Evolutionary conservation across 345 rosid genomes (phyloP).

Genomic region (Citrus sp.): DNA sequence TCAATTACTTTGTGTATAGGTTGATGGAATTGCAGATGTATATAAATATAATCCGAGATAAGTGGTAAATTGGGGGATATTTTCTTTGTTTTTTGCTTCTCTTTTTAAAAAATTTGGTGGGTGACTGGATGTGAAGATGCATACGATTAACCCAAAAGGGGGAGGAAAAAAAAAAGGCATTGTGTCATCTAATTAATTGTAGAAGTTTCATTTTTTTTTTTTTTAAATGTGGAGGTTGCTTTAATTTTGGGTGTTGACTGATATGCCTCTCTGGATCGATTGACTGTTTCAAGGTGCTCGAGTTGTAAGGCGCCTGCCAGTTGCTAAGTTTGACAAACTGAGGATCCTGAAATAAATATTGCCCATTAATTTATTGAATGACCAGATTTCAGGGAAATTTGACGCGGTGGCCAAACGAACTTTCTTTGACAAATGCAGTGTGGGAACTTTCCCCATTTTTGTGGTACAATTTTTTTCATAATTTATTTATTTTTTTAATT

Average conservation of each 20-base stretch:
- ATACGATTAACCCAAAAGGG: not conserved
- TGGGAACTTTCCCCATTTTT: no score
- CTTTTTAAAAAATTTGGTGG: not conserved
- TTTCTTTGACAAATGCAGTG: not conserved
- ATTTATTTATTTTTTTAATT: no score
- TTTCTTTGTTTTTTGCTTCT: not conserved
- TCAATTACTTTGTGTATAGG: not conserved
- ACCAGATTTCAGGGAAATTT: not conserved
- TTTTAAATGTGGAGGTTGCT: no score
- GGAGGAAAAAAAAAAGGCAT: not conserved
- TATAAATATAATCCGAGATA: conserved; percentile 24
- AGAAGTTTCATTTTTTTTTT: not conserved
- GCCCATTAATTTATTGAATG: not conserved
- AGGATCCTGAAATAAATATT: not conserved
- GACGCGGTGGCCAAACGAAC: not conserved
- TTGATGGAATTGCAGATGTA: conserved; percentile 23
- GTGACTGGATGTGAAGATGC: conserved; percentile 10
- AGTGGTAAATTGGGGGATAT: conserved; percentile 2
- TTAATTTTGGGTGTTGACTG: not conserved
- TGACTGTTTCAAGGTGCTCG: not conserved
- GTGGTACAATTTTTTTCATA: not conserved
- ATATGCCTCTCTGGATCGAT: not conserved
- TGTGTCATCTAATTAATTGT: not conserved
- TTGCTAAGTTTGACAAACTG: not conserved
- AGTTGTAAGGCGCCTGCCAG: no score